Percentiles rank a stretch among this genome's conserved stretches.
Evolutionary conservation across 352 stramenopile species (phyloP).

Genomic region (Pythium coloratum): DNA sequence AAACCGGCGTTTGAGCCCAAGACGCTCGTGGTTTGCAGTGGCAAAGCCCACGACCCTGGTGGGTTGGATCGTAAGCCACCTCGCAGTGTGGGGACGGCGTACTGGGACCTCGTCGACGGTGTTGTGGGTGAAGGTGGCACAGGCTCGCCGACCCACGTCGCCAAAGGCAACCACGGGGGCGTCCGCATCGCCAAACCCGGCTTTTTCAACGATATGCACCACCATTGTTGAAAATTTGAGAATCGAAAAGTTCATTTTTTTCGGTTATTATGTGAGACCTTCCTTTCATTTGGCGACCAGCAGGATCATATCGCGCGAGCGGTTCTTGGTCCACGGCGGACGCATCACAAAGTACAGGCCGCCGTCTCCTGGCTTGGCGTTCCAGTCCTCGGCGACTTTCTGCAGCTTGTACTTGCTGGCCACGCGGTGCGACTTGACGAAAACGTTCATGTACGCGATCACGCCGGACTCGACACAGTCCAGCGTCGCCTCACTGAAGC

Average conservation of each 20-base stretch:
- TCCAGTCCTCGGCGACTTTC: slow-evolving; percentile 84
- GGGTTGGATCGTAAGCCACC: slow-evolving; percentile 57
- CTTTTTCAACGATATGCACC: slow-evolving; percentile 82
- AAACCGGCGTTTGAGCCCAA: slow-evolving; percentile 37
- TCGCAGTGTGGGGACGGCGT: slow-evolving; percentile 42
- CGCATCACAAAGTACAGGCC: slow-evolving; percentile 49
- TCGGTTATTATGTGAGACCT: background rate
- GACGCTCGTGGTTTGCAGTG: slow-evolving; percentile 45
- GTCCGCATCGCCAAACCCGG: slow-evolving; percentile 57
- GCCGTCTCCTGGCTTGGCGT: slow-evolving; percentile 32
- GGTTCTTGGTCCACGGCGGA: slow-evolving; percentile 37
- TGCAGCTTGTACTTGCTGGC: slow-evolving; percentile 72
- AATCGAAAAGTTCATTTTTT: background rate
- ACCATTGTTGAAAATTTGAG: slow-evolving; percentile 35
- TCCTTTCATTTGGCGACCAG: slow-evolving; percentile 20
- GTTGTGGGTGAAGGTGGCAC: slow-evolving; percentile 58
- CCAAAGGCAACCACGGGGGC: slow-evolving; percentile 59
- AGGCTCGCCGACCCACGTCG: slow-evolving; percentile 28
- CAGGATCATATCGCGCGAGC: slow-evolving; percentile 24
- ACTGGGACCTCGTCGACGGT: slow-evolving; percentile 61
- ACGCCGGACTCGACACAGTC: slow-evolving; percentile 57
- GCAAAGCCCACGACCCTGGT: slow-evolving; percentile 38
- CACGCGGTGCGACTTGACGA: slow-evolving; percentile 64
- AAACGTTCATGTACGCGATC: slow-evolving; percentile 84
- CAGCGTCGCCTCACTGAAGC: slow-evolving; percentile 46